phyloP scores from a whole-genome alignment of 805 yeast species.

The Yarrowia hollandica region DNA sequence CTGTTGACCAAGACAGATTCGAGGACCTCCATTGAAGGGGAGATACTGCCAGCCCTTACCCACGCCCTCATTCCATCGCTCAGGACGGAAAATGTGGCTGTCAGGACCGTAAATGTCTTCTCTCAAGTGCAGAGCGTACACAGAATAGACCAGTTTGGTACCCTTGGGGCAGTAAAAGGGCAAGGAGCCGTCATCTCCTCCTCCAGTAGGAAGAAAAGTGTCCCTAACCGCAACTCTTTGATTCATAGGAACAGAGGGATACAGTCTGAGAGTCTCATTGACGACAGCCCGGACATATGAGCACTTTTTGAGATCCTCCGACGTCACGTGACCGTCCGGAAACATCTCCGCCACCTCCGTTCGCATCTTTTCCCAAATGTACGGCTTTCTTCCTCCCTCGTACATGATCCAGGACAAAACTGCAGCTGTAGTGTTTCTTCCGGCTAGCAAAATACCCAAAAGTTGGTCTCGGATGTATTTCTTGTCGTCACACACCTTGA shows the following conservation, averaged over 20 bases:
- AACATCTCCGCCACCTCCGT: conserved; percentile 34
- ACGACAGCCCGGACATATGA: conserved; percentile 48
- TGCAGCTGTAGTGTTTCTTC: conserved; percentile 54
- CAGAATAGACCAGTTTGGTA: conserved; percentile 42
- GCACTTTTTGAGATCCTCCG: conserved; percentile 47
- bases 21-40: conserved; percentile 54
- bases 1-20: conserved; percentile 54
- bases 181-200: conserved; percentile 43
- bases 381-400: conserved; percentile 48
- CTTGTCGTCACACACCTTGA: conserved; percentile 48
- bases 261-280: conserved; percentile 49
- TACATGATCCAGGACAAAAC: conserved; percentile 47
- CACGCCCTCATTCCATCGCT: conserved; percentile 43
- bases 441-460: conserved; percentile 51
- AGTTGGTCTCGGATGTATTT: conserved; percentile 49
- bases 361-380: conserved; percentile 43
- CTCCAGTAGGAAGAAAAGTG: conserved; percentile 53
- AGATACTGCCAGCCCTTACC: conserved; percentile 48
- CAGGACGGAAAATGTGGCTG: conserved; percentile 45
- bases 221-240: conserved; percentile 46
- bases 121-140: conserved; percentile 47
- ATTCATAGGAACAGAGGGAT: conserved; percentile 51
- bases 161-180: conserved; percentile 48
- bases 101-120: conserved; percentile 46
- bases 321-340: conserved; percentile 39